Percentiles rank a stretch among this genome's conserved stretches.
phyloP scores from a whole-genome alignment of 2,329 filamentous ascomycete genomes.

The Fusarium sp. region DNA sequence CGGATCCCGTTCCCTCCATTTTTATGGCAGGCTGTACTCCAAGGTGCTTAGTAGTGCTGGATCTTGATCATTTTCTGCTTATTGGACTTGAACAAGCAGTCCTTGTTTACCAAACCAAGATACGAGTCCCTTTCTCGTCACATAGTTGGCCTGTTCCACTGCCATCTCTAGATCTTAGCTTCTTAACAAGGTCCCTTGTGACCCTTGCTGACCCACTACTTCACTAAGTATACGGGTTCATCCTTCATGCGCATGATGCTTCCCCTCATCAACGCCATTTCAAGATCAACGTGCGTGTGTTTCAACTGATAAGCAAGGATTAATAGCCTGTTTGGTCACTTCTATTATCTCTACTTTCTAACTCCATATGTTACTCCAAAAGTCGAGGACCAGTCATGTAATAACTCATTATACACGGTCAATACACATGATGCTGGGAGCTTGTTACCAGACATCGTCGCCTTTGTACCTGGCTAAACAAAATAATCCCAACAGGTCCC shows the following conservation, averaged over 20 bases:
- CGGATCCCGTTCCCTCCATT: slow-evolving; percentile 3
- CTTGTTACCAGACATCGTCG: no score
- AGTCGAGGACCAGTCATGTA: background rate
- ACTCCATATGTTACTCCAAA: background rate
- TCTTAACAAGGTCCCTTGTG: slow-evolving; percentile 22
- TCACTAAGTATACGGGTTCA: background rate
- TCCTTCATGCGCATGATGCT: slow-evolving; percentile 26
- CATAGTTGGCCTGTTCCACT: background rate
- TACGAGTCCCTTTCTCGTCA: background rate
- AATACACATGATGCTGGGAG: no score
- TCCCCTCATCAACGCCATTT: slow-evolving; percentile 18
- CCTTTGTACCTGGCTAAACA: no score
- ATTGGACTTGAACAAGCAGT: background rate
- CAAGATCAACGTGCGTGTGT: slow-evolving; percentile 4
- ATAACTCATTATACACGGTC: background rate
- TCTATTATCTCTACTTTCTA: background rate
- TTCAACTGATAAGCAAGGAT: background rate
- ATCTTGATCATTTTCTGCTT: background rate
- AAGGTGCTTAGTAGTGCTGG: background rate
- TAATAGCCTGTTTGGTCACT: background rate
- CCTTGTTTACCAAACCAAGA: no score
- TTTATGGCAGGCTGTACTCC: background rate
- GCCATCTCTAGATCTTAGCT: slow-evolving; percentile 7
- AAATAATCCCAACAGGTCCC: no score
- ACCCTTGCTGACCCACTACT: slow-evolving; percentile 24